phyloP scores from a whole-genome alignment of 116 monocot genomes.

The Iris pallida region DNA sequence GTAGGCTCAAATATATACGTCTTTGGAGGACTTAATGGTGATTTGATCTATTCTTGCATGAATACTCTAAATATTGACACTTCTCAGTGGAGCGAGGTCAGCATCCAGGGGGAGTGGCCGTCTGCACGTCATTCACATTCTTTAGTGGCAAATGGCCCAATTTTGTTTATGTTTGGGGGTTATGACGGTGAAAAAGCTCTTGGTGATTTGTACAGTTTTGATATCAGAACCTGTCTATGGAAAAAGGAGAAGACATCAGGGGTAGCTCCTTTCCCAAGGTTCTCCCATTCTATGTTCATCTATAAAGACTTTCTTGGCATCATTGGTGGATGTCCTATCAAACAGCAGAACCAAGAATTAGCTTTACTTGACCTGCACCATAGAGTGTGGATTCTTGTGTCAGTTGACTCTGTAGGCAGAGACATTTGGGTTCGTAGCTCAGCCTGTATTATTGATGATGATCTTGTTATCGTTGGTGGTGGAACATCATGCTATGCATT shows the following conservation, averaged over 20 bases:
- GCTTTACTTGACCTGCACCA: conserved; percentile 49
- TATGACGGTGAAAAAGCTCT: conserved; percentile 76
- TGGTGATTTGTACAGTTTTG: conserved; percentile 73
- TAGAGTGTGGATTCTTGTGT: conserved; percentile 49
- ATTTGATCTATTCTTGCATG: conserved; percentile 66
- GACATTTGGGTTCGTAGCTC: conserved; percentile 78
- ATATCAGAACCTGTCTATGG: conserved; percentile 47
- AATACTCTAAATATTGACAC: conserved; percentile 56
- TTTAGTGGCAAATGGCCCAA: conserved; percentile 47
- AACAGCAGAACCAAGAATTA: conserved; percentile 45
- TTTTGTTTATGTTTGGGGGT: conserved; percentile 83
- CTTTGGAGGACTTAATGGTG: conserved; percentile 86
- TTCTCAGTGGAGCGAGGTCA: conserved; percentile 53
- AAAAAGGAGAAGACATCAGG: conserved; percentile 47
- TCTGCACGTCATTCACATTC: conserved; percentile 89
- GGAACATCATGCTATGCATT: conserved; percentile 98
- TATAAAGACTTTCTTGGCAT: conserved; percentile 79
- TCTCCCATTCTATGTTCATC: conserved; percentile 89
- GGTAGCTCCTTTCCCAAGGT: conserved; percentile 66
- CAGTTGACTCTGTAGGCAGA: conserved; percentile 41
- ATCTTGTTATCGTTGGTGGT: conserved; percentile 79
- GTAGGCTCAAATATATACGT: conserved; percentile 72
- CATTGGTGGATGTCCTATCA: conserved; percentile 79
- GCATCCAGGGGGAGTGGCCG: conserved; percentile 53
- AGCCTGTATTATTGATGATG: conserved; percentile 51